Evolutionary conservation across 805 yeast genomes (phyloP).

Genomic region (Brettanomyces sp.): DNA sequence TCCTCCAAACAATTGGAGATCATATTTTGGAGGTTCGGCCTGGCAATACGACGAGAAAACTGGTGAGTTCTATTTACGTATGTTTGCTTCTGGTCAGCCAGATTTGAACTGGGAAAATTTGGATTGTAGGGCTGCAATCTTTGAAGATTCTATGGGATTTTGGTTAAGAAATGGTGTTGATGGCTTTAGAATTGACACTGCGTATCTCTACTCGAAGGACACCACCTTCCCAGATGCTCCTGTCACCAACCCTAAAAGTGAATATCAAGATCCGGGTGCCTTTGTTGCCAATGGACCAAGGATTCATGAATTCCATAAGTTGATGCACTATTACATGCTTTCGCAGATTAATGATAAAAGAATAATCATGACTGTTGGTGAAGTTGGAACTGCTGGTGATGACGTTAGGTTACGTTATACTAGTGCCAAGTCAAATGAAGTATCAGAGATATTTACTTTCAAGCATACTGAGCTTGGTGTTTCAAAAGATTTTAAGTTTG

Average conservation of each 20-base stretch:
- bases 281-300: conserved; percentile 41
- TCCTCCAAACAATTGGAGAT: conserved; percentile 48
- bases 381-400: conserved; percentile 36
- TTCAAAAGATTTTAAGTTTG: conserved; percentile 26
- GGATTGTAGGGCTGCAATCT: conserved; percentile 22
- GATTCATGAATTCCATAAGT: conserved; percentile 50
- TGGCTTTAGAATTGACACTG: conserved; percentile 41
- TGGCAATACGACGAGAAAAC: conserved; percentile 49
- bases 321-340: conserved; percentile 24
- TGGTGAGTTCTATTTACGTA: conserved; percentile 44
- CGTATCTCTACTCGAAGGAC: conserved; percentile 21
- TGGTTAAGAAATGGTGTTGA: conserved; percentile 34
- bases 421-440: conserved; percentile 26
- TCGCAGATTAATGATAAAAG: conserved; percentile 33
- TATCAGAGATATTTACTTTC: conserved; percentile 32
- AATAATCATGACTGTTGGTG: conserved; percentile 43
- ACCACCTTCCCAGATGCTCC: not conserved
- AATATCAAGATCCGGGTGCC: conserved; percentile 6
- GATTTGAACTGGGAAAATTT: conserved; percentile 55
- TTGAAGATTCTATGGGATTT: not conserved
- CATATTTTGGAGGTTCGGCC: conserved; percentile 44
- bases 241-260: not conserved
- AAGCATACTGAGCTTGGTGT: conserved; percentile 29
- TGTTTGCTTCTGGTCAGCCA: conserved; percentile 47
- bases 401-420: conserved; percentile 36